A percentile compares a stretch with the other conserved stretches of the same genome.
These are phyloP conservation scores for Rhododendron mucronatum DNA, from an alignment of 148 eudicot genomes.

Conservation along the genomic window DNA sequence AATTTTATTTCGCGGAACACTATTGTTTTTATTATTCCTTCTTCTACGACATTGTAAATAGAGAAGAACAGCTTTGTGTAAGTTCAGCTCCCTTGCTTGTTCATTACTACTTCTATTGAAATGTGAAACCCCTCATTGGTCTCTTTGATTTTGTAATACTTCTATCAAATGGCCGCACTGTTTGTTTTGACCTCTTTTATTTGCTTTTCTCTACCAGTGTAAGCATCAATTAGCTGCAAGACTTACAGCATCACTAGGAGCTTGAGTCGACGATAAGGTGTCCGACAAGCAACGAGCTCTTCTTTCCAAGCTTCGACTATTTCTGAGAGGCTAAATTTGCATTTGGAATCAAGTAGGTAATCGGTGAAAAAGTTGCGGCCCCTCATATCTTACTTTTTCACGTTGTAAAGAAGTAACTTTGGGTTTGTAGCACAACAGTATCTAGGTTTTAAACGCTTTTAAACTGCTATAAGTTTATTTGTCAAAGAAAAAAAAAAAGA, in stretches of 20 bases:
- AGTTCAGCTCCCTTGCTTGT: not conserved
- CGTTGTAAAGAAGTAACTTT: not conserved
- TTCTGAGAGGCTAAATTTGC: too few species aligned
- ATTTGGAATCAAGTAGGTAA: too few species aligned
- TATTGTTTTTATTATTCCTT: constrained; percentile 90
- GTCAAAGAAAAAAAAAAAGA: too few species aligned
- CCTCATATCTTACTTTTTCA: not conserved
- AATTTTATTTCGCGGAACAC: constrained; percentile 57
- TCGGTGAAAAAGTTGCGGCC: too few species aligned
- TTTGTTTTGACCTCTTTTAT: not conserved
- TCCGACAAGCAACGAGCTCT: too few species aligned
- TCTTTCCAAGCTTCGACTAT: too few species aligned
- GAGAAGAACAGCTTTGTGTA: too few species aligned
- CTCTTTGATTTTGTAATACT: not conserved
- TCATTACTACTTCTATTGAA: not conserved
- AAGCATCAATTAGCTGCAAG: constrained; percentile 98
- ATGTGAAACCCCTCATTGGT: not conserved
- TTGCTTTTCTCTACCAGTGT: constrained; percentile 40
- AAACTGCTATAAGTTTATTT: not conserved
- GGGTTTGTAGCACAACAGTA: not conserved
- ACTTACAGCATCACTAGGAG: not conserved
- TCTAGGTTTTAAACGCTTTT: not conserved
- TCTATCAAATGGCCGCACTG: not conserved
- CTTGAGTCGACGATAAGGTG: too few species aligned
- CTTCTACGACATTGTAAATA: constrained; percentile 60